These are phyloP conservation scores for Chlorella variabilis DNA, from an alignment of 163 green algal species.

Conservation along the genomic window DNA sequence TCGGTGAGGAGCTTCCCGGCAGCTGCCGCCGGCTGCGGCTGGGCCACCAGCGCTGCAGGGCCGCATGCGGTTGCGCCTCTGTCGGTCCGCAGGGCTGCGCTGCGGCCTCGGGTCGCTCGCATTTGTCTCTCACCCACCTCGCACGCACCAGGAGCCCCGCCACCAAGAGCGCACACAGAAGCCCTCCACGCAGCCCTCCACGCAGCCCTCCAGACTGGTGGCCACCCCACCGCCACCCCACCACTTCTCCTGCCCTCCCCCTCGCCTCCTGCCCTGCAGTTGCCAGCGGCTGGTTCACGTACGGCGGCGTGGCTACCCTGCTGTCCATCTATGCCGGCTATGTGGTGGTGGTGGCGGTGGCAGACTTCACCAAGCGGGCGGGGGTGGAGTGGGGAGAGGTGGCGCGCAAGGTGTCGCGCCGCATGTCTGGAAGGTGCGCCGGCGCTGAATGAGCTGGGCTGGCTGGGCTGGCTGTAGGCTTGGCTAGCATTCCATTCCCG, in stretches of 20 bases:
- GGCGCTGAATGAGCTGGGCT: not conserved
- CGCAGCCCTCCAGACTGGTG: too few relatives aligned
- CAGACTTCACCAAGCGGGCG: slow-evolving; percentile 58
- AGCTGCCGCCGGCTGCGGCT: too few relatives aligned
- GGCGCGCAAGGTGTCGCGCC: slow-evolving; percentile 7
- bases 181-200: too few relatives aligned
- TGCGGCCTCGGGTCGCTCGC: too few relatives aligned
- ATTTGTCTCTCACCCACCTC: too few relatives aligned
- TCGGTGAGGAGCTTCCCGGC: slow-evolving; percentile 56
- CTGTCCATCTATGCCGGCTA: slow-evolving; percentile 81
- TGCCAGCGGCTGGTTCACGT: slow-evolving; percentile 32
- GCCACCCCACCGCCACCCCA: too few relatives aligned
- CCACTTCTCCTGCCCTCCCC: not conserved
- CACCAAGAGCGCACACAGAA: too few relatives aligned
- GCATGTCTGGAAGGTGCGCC: not conserved
- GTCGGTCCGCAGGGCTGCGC: too few relatives aligned
- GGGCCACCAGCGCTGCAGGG: too few relatives aligned
- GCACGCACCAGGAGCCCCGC: too few relatives aligned
- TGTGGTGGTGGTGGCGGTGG: slow-evolving; percentile 78
- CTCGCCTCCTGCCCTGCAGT: slow-evolving; percentile 9
- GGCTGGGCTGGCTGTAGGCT: not conserved
- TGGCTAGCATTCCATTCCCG: too few relatives aligned
- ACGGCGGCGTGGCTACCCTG: slow-evolving; percentile 34
- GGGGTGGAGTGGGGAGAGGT: slow-evolving; percentile 67
- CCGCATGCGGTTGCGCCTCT: too few relatives aligned